Base-by-base conservation (phyloP, 2,329 filamentous ascomycete genomes). In the Pyrenophora seminiperda region DNA sequence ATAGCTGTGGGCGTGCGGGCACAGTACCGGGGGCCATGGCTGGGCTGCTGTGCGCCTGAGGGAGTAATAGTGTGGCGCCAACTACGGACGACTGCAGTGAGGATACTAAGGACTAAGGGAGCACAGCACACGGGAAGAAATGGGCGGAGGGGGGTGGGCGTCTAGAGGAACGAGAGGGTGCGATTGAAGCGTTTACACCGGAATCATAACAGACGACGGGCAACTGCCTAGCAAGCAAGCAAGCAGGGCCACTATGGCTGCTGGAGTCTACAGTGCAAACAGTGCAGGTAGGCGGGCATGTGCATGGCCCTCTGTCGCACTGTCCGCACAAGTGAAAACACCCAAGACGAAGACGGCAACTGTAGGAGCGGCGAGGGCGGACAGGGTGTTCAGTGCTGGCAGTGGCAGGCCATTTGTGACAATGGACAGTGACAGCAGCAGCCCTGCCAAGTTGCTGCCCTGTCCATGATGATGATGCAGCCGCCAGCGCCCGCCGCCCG, bases 1-100 rank as follows among this genome's bases (percentile, higher is more conserved):
- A n/a, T n/a, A n/a, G n/a, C n/a, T n/a, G n/a, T n/a, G n/a, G n/a
- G n/a, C n/a, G 10, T 7, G 44, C 33, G 27, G 39, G 43, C 22
- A 50, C 37, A 43, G 40, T 64, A 67, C 58, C 61, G 47, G 61
- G 59, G 52, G 61, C 57, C 62, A 65, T 61, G 47, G 51, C 41
- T 51, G 52, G 47, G 51, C 41, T 51, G 52, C 34, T 49, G 48
- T 27, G 27, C 1, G 9, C 15, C 7, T 14, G 19, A 45, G 41
- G 51, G 37, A 34, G 46, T 36, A 47, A 47, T 14, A 37, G 27
- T 32, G 30, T 33, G 24, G 22, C 39, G 15, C 47, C 32, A 15
- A 24, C 18, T 47, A 41, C 41, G 19, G 30, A 47, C 32, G 44
- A 17, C n/a, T 13, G 34, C 20, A 32, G 36, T 46, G 40, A 20